Conservation (phyloP, 2,329 filamentous ascomycete species). For the Chrysosporium keratinophilum region DNA sequence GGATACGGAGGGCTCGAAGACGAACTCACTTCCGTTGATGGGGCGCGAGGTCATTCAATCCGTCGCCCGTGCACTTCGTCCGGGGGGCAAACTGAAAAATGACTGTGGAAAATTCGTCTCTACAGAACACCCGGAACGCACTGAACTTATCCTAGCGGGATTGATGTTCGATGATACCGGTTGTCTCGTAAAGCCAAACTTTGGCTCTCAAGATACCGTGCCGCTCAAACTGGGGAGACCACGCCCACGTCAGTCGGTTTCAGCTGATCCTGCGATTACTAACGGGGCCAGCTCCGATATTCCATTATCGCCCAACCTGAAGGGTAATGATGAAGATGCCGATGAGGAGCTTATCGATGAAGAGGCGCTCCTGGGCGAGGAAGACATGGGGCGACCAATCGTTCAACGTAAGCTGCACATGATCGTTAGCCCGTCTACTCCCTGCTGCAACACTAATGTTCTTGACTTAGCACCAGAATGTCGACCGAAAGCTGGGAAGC, state of each 20-base stretch:
- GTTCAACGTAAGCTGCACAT: conserved; percentile 58
- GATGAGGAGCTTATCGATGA: conserved; percentile 89
- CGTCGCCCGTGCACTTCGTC: conserved; percentile 60
- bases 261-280: conserved; percentile 19
- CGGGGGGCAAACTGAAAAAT: conserved; percentile 52
- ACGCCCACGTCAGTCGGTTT: conserved; percentile 32
- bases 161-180: conserved; percentile 50
- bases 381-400: conserved; percentile 67
- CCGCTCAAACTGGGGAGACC: conserved; percentile 56
- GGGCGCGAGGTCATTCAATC: conserved; percentile 56
- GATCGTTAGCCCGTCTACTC: background rate
- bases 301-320: conserved; percentile 34
- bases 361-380: conserved; percentile 72
- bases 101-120: conserved; percentile 13
- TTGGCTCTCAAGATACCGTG: conserved; percentile 47
- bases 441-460: background rate
- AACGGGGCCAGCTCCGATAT: conserved; percentile 32
- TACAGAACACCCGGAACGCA: conserved; percentile 42
- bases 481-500: conserved; percentile 74
- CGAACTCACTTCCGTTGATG: conserved; percentile 46
- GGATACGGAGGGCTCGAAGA: conserved; percentile 54
- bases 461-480: conserved; percentile 61
- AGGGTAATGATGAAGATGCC: conserved; percentile 44
- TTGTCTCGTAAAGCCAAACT: conserved; percentile 64
- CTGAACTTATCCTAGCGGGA: conserved; percentile 78